Evolutionary conservation across 768 basidiomycete genomes (phyloP), one percentile per base, ranked within the genome.

Genomic region (Trametes cingulata): DNA sequence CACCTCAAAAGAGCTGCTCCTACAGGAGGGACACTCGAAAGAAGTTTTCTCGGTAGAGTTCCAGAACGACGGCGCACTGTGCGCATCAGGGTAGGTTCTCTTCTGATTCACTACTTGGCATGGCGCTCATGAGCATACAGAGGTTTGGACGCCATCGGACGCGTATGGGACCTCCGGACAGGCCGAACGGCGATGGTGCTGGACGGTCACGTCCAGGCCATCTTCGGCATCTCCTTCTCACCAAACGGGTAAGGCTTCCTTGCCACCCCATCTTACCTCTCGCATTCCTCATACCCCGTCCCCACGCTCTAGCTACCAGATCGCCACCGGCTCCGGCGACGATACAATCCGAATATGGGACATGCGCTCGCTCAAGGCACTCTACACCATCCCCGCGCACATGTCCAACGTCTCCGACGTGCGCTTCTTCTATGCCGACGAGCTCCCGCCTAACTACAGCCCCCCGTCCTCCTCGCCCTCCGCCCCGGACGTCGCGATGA

Each of bases 291-390:
- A 53, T 29, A n/a, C 14, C 12, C 24, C 39, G 60, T 48, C 41
- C 10, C n/a, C n/a, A n/a, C n/a, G n/a, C n/a, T 33, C 29, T 10
- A 98, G 95, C 62, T 95, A 97, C 70, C 96, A 98, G 81, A 88
- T 99, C 49, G 97, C 95, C 29, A 97, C 97, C 0, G 97, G 96
- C 37, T 88, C 95, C 4, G 94, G 92, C 45, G 97, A 99, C 74
- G 97, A 98, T 71, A 97, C 97, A 0, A 90, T 99, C 69, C 90
- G 95, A 48, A 93, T 98, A 80, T 99, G 97, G 97, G 97, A 99
- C 76, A 86, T 98, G 78, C 88, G 97, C 39, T 90, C 91, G 15
- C 81, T 97, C 33, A 93, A 89, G 66, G 87, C 93, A n/a, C 76
- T 95, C 12, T 94, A 97, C 74, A 98, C 93, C 41, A 97, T 98